phyloP scores from a whole-genome alignment of 2,329 filamentous ascomycete genomes.

The Xylaria sp. region DNA sequence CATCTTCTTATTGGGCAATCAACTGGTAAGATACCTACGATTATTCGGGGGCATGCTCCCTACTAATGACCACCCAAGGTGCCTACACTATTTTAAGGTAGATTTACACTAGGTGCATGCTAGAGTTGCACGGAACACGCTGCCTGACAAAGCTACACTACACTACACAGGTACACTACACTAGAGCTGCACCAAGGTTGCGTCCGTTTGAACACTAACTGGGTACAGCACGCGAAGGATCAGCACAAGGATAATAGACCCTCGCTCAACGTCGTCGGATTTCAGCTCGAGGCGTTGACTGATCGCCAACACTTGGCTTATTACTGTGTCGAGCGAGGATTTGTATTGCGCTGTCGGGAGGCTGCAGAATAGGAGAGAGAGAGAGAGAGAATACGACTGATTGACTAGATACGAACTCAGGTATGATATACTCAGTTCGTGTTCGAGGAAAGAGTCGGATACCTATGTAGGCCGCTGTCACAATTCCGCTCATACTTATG shows the following conservation, averaged over 20 bases:
- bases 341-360: background rate
- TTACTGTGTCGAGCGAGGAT: background rate
- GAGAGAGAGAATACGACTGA: background rate
- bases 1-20: too few relatives aligned
- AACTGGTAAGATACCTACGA: too few relatives aligned
- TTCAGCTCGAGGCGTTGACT: constrained; percentile 7
- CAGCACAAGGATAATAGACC: constrained; percentile 15
- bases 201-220: background rate
- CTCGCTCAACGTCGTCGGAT: constrained; percentile 6
- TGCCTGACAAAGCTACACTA: too few relatives aligned
- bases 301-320: constrained; percentile 8
- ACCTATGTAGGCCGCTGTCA: background rate
- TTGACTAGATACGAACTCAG: background rate
- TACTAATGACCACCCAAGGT: too few relatives aligned
- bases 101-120: too few relatives aligned
- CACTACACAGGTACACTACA: too few relatives aligned
- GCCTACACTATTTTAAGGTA: too few relatives aligned
- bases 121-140: too few relatives aligned
- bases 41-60: too few relatives aligned
- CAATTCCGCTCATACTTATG: constrained; percentile 18
- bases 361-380: background rate
- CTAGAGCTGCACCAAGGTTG: too few relatives aligned
- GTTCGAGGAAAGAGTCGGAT: too few relatives aligned
- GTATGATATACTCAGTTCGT: background rate
- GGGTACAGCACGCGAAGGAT: constrained; percentile 1